phyloP scores from a whole-genome alignment of 2,329 filamentous ascomycete genomes.

The Corinectria fuckeliana region DNA sequence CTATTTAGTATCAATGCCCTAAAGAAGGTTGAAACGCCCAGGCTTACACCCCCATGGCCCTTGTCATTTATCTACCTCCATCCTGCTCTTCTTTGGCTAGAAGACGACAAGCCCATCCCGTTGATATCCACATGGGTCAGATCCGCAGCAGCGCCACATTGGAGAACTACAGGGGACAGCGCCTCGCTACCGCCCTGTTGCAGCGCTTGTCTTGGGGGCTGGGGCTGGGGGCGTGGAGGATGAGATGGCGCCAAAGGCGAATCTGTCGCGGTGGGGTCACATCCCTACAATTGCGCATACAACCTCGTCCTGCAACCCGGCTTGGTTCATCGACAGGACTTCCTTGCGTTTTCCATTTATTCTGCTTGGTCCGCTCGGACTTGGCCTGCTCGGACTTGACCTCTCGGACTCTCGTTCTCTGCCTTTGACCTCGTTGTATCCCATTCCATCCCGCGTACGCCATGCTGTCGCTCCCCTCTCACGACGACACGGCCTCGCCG shows the following conservation, averaged over 20 bases:
- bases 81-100: background rate
- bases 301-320: background rate
- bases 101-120: background rate
- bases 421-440: background rate
- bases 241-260: too few species aligned
- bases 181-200: background rate
- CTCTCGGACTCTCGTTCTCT: background rate
- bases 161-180: background rate
- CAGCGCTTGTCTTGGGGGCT: background rate
- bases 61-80: background rate
- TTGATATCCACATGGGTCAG: background rate
- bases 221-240: too few species aligned
- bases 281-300: background rate
- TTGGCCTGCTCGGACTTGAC: background rate
- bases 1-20: background rate
- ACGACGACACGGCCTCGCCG: background rate
- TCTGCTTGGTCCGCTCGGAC: background rate
- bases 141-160: background rate
- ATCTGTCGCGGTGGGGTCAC: background rate
- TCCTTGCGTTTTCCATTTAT: background rate
- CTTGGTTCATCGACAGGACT: background rate
- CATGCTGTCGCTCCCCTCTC: slow-evolving; percentile 9
- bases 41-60: background rate
- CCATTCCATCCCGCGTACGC: background rate
- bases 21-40: background rate